These are phyloP conservation scores for Neofusicoccum parvum DNA, from an alignment of 2,329 filamentous ascomycete species.

Conservation along the genomic window DNA sequence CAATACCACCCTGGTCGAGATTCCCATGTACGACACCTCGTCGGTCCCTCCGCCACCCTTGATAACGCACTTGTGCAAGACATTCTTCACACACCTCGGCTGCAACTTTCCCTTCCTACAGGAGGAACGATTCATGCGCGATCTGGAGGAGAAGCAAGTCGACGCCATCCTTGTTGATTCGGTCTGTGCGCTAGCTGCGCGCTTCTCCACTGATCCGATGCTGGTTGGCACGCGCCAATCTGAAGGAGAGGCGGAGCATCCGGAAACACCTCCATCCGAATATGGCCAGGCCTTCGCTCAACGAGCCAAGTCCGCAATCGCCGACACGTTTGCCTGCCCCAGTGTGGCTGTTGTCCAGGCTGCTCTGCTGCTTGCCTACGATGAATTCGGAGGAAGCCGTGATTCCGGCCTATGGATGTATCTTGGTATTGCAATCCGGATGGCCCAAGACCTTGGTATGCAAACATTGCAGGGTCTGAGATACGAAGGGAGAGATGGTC, in stretches of 20 bases:
- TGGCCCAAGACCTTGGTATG: constrained; percentile 77
- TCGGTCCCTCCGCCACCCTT: constrained; percentile 70
- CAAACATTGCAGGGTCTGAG: constrained; percentile 77
- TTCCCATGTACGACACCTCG: constrained; percentile 78
- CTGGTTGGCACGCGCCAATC: constrained; percentile 43
- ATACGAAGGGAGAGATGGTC: constrained; percentile 57
- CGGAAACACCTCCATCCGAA: constrained; percentile 56
- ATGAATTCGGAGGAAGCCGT: constrained; percentile 84
- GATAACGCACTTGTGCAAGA: constrained; percentile 75
- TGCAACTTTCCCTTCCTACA: constrained; percentile 86
- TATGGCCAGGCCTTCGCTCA: constrained; percentile 78
- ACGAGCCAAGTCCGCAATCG: constrained; percentile 77
- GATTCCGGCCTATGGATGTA: constrained; percentile 96
- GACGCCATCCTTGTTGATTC: constrained; percentile 86
- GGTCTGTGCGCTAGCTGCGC: constrained; percentile 77
- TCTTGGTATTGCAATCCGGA: constrained; percentile 80
- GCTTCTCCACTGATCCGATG: constrained; percentile 69
- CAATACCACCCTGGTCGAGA: constrained; percentile 48
- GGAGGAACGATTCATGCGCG: constrained; percentile 69
- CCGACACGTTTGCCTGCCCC: constrained; percentile 81
- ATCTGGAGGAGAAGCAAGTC: constrained; percentile 77
- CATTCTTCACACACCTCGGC: constrained; percentile 79
- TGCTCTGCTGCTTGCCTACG: constrained; percentile 80
- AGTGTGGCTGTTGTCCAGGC: constrained; percentile 83
- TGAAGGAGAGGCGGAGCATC: constrained; percentile 26